A percentile compares a stretch with the other conserved stretches of the same genome.
phyloP scores from a whole-genome alignment of 2,329 filamentous ascomycete species.

The Hypoxylon sp. region DNA sequence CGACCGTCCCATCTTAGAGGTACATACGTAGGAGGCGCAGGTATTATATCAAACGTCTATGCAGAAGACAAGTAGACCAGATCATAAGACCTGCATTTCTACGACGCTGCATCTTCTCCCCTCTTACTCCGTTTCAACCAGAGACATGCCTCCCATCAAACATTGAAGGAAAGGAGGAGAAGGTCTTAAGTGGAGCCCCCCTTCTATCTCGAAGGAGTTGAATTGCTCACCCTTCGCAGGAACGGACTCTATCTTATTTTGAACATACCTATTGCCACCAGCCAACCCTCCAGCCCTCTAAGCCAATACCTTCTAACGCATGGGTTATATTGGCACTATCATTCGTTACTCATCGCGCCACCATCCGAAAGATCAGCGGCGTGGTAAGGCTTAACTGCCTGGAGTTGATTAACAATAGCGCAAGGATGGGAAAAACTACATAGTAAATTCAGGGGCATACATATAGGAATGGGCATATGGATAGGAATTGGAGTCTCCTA shows the following conservation, averaged over 20 bases:
- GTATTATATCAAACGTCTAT: constrained; percentile 13
- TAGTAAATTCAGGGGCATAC: constrained; percentile 33
- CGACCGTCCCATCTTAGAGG: not conserved
- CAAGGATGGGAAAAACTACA: constrained; percentile 3
- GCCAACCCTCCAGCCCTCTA: too few relatives aligned
- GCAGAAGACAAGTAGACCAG: constrained; percentile 18
- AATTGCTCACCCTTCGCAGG: not conserved
- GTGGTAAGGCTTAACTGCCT: constrained; percentile 8
- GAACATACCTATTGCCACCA: not conserved
- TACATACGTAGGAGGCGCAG: constrained; percentile 11
- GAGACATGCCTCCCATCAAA: constrained; percentile 19
- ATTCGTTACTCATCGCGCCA: not conserved
- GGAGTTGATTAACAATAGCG: constrained; percentile 20
- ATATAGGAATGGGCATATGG: too few relatives aligned
- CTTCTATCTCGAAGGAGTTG: not conserved
- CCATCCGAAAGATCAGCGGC: constrained; percentile 1
- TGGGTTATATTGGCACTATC: not conserved
- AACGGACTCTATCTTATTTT: not conserved
- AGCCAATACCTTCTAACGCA: not conserved
- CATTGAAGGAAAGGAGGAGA: not conserved
- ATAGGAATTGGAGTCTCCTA: too few relatives aligned
- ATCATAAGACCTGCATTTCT: constrained; percentile 22
- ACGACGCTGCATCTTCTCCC: not conserved
- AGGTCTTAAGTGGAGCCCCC: not conserved
- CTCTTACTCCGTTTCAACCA: constrained; percentile 13